Evolutionary conservation across 1,139 yeast genomes (phyloP), one percentile per base, ranked within the genome.

Genomic region (Schizosaccharomyces versatilis): DNA sequence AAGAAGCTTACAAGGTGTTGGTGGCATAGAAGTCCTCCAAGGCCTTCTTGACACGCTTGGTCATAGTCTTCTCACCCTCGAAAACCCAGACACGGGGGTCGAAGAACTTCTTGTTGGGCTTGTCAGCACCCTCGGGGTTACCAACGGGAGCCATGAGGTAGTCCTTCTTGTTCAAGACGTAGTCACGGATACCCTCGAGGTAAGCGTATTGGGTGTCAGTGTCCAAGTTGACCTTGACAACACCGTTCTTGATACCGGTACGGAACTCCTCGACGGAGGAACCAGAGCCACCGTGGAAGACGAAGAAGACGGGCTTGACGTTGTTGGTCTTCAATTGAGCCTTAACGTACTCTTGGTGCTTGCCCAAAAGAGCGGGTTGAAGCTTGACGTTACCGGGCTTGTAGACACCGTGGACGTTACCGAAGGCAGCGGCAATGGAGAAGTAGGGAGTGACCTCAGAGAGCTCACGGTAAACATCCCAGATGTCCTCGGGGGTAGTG

Each of bases 11-110:
- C 52, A 62, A 52, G 12, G 62, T 53, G 36, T 60, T 59, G 36
- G 63, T 66, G 56, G 72, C 62, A 67, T 67, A 88, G 95, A 90
- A 90, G 69, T 84, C 75, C 56, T 73, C 76, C 70, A 90, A 78
- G 68, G 94, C 93, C 71, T 80, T 82, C 61, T 81, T 63, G 67
- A 93, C 77, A 80, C 96, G 84, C 64, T 72, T 74, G 63, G 80
- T 65, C 97, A 90, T 90, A 71, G 97, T 86, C 88, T 86, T 85
- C 78, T 90, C 99, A 78, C 98, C 98, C 75, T 88, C 97, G 79
- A 98, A 88, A 64, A 90, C 96, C 98, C 98, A 90, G 73, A 88
- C 97, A 81, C 99, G 90, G 75, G 99, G 99, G 76, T 90, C 99
- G 71, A 85, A 90, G 38, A 41, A 44, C 40, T 60, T 58, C 60